Conservation (phyloP, 1,284 basidiomycete species). For the Hemileia vastatrix region DNA sequence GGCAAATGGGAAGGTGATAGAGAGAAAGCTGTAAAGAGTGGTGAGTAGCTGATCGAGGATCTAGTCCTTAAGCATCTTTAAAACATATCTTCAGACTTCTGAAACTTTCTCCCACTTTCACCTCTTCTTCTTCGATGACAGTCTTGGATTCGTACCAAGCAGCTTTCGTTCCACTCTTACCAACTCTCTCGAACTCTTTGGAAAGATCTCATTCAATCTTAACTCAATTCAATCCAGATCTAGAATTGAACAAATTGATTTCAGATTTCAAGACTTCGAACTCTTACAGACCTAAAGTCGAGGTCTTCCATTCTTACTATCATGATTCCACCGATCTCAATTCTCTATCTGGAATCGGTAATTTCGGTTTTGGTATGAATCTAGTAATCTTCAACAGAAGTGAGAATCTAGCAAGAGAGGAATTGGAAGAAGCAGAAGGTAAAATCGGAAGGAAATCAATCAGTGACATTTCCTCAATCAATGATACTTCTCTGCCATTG, state of each 20-base stretch:
- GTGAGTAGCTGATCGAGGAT: background rate
- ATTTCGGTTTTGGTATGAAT: no score
- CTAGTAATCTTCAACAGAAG: no score
- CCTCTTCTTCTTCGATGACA: background rate
- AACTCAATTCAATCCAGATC: constrained; percentile 1
- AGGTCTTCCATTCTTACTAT: no score
- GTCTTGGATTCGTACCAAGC: constrained; percentile 18
- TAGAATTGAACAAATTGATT: constrained; percentile 24
- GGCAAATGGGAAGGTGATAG: constrained; percentile 39
- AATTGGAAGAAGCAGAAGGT: no score
- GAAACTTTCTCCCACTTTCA: constrained; percentile 20
- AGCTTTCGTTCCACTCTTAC: constrained; percentile 15
- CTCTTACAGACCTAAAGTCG: constrained; percentile 37
- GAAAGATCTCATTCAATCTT: constrained; percentile 4
- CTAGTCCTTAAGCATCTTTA: no score
- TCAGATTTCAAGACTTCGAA: constrained; percentile 30
- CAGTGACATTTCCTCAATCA: no score
- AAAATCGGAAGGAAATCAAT: no score
- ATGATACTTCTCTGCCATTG: no score
- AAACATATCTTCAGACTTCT: constrained; percentile 25
- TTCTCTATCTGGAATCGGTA: no score
- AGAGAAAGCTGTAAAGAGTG: constrained; percentile 33
- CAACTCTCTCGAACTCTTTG: background rate
- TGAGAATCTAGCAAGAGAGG: no score
- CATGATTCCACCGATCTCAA: no score